Percentiles rank a stretch among this genome's conserved stretches.
Evolutionary conservation across 495 filamentous ascomycete species (phyloP).

Genomic region (Glonium stellatum): DNA sequence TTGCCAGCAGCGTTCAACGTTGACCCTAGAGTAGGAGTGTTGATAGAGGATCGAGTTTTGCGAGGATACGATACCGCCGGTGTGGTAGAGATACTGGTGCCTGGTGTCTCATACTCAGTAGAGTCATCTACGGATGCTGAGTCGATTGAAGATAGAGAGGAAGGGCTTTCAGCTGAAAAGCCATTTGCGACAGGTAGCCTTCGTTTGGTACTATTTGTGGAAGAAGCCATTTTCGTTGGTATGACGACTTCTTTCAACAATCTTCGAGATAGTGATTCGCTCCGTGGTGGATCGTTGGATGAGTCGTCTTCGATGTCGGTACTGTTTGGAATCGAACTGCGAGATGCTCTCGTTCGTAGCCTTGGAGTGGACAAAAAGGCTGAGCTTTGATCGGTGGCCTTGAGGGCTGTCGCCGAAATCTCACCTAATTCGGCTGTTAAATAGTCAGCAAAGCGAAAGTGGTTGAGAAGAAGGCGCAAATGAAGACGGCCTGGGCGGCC

Average conservation of each 20-base stretch:
- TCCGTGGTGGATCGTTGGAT: background rate
- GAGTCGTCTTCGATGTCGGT: conserved; percentile 12
- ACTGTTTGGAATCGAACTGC: conserved; percentile 12
- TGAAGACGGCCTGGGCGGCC: background rate
- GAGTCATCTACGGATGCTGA: conserved; percentile 41
- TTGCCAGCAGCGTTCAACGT: conserved; percentile 14
- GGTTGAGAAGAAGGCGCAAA: background rate
- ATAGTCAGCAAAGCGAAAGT: background rate
- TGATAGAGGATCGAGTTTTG: conserved; percentile 30
- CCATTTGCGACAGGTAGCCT: conserved; percentile 6
- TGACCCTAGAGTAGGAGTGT: conserved; percentile 12
- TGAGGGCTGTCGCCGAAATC: background rate
- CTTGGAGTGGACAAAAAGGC: background rate
- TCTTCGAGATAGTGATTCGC: conserved; percentile 7
- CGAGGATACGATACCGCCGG: conserved; percentile 36
- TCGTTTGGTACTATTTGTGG: background rate
- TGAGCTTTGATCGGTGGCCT: background rate
- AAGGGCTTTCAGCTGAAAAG: conserved; percentile 1
- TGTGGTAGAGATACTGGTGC: conserved; percentile 63
- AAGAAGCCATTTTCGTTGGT: conserved; percentile 6
- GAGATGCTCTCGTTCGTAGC: conserved; percentile 5
- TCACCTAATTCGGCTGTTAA: background rate
- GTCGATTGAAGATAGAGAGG: conserved; percentile 31
- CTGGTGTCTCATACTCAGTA: conserved; percentile 65
- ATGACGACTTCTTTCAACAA: conserved; percentile 21